Base-by-base conservation (phyloP, 225 moss, liverwort and hornwort genomes). In the Climacium dendroides region DNA sequence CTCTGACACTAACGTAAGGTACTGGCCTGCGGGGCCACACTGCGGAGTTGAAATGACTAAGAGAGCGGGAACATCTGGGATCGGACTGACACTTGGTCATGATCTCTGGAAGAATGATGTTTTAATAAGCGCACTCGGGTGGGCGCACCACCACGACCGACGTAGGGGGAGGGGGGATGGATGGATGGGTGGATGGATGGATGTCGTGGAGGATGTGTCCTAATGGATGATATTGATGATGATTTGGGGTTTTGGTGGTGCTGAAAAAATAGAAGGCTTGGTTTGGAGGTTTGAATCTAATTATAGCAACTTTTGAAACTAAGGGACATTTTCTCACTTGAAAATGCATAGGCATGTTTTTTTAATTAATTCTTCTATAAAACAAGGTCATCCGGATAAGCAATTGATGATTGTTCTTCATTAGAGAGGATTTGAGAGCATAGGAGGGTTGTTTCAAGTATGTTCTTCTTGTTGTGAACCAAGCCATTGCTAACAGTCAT, bases 311-410 rank as follows among this genome's bases (percentile, higher is more conserved):
- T 66, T 37, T 24, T 1, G 3, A 53, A 65, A 34, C 5, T 0
- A 6, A 6, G 35, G 5, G 19, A 76, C 9, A 7, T 19, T n/a
- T 65, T 18, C 17, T n/a, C 13, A 26, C 37, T 39, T 12, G 0
- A 11, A 12, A 34, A 13, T 22, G 32, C 14, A 76, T 9, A 19
- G 22, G 5, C 9, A 52, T 34, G 75, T 20, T 52, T 34, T 35
- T 53, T 48, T 7, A 32, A n/a, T n/a, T n/a, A n/a, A n/a, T 74
- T 29, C 15, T 6, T 29, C 10, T 28, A 6, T n/a, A n/a, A n/a
- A n/a, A n/a, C 7, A 17, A 28, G 6, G 28, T 18, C 2, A 0
- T 29, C 1, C 0, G 2, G 15, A 26, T 43, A 71, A 71, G 15
- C 15, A 26, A 71, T 43, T 28, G 26, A 9, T 3, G 8, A 8